phyloP scores from a whole-genome alignment of 1,139 yeast genomes.

The Suhomyces anneliseae region DNA sequence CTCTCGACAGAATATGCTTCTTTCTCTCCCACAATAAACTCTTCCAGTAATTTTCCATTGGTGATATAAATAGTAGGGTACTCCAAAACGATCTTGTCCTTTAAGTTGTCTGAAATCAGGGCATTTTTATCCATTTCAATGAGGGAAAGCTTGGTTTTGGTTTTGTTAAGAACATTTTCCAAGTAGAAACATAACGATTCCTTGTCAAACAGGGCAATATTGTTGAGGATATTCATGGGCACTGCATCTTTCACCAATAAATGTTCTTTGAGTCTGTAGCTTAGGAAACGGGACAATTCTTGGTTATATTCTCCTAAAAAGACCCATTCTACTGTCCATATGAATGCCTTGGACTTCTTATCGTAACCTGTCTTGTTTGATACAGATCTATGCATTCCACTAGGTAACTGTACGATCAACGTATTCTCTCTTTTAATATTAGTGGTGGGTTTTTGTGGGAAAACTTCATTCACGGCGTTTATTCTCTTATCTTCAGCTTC shows the following conservation, averaged over 20 bases:
- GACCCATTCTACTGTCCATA: conserved; percentile 83
- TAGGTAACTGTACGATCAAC: conserved; percentile 52
- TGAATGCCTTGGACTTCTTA: conserved; percentile 56
- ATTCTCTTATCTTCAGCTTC: conserved; percentile 25
- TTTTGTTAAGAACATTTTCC: conserved; percentile 29
- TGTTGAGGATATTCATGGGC: conserved; percentile 36
- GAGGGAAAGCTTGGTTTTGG: conserved; percentile 17
- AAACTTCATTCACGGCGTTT: conserved; percentile 22
- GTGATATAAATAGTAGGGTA: conserved; percentile 66
- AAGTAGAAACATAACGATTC: conserved; percentile 32
- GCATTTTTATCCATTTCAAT: conserved; percentile 23
- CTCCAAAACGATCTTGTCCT: conserved; percentile 65
- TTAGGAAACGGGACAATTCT: conserved; percentile 33
- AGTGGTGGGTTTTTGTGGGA: conserved; percentile 27
- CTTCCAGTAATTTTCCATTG: conserved; percentile 15
- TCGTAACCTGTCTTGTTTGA: conserved; percentile 76
- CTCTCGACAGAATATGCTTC: conserved; percentile 23
- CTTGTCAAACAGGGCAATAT: conserved; percentile 17
- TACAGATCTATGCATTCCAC: conserved; percentile 72
- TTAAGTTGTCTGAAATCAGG: conserved; percentile 45
- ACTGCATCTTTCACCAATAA: conserved; percentile 34
- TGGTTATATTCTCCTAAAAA: conserved; percentile 32
- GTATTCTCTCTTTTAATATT: conserved; percentile 38
- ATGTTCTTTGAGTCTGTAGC: conserved; percentile 49
- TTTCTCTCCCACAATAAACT: conserved; percentile 11